phyloP scores from a whole-genome alignment of 2,329 filamentous ascomycete species.

The Macrophomina pseudophaseolina region DNA sequence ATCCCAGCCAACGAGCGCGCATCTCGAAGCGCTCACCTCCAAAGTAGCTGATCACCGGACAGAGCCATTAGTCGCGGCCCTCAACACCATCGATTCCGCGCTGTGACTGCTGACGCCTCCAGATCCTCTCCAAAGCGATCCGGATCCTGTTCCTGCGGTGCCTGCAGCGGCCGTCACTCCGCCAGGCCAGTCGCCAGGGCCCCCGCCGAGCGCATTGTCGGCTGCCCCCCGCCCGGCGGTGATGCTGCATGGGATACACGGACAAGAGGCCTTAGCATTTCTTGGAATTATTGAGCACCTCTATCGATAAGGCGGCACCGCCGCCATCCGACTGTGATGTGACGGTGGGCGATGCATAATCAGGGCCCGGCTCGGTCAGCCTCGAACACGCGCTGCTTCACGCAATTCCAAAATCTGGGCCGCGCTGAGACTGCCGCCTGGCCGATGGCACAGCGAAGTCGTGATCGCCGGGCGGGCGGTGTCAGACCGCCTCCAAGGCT shows the following conservation, averaged over 20 bases:
- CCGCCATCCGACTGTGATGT: not conserved
- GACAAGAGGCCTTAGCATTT: not conserved
- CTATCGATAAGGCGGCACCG: slow-evolving; percentile 16
- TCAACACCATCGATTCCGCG: slow-evolving; percentile 21
- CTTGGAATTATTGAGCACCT: not conserved
- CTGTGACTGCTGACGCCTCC: not conserved
- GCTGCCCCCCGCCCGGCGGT: not conserved
- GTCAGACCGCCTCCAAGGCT: slow-evolving; percentile 10
- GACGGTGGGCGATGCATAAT: slow-evolving; percentile 15
- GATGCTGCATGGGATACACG: not conserved
- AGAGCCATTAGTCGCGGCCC: not conserved
- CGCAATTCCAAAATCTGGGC: not conserved
- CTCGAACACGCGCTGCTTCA: slow-evolving; percentile 17
- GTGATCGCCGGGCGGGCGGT: slow-evolving; percentile 2
- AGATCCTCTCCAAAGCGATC: not conserved
- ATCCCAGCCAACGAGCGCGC: slow-evolving; percentile 16
- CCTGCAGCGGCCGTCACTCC: not conserved
- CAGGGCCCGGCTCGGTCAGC: not conserved
- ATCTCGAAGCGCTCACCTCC: slow-evolving; percentile 18
- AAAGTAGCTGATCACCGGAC: slow-evolving; percentile 6
- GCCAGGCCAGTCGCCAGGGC: not conserved
- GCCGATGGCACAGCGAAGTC: not conserved
- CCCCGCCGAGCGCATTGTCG: not conserved
- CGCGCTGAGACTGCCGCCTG: slow-evolving; percentile 4
- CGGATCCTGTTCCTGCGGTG: not conserved